Conservation (phyloP, 306 rosid genomes). For the Vigna nakashimae region DNA sequence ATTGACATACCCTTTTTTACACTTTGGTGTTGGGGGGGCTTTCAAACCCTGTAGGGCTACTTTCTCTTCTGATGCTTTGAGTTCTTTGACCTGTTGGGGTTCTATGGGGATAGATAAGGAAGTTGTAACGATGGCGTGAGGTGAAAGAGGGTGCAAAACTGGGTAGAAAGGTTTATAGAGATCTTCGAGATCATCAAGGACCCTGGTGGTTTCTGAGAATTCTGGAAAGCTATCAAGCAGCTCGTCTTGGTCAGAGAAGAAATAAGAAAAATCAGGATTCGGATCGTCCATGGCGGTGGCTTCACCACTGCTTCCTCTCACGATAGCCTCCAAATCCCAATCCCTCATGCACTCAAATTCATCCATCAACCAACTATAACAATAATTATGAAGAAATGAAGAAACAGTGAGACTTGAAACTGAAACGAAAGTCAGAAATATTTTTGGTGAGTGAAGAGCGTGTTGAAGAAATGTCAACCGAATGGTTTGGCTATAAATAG, state of each 20-base stretch:
- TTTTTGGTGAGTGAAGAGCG: conserved; percentile 9
- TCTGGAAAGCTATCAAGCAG: conserved; percentile 52
- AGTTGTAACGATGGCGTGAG: conserved; percentile 46
- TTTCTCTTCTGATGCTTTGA: conserved; percentile 38
- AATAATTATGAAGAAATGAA: neutral
- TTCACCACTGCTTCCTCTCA: conserved; percentile 61
- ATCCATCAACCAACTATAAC: conserved; percentile 28
- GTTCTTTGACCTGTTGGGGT: conserved; percentile 41
- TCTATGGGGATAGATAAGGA: conserved; percentile 56
- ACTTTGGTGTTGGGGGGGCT: conserved; percentile 37
- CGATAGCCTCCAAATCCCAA: conserved; percentile 92
- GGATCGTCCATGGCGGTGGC: conserved; percentile 36
- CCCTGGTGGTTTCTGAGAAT: conserved; percentile 56
- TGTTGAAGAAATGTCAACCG: conserved; percentile 40
- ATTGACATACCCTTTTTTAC: conserved; percentile 59
- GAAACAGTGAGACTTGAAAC: neutral
- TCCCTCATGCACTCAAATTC: conserved; percentile 57
- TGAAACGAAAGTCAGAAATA: neutral
- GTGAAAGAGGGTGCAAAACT: conserved; percentile 49
- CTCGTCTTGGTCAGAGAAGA: conserved; percentile 48
- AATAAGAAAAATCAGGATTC: conserved; percentile 34
- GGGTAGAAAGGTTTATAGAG: conserved; percentile 73
- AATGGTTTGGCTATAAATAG: conserved; percentile 42
- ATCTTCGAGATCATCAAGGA: conserved; percentile 64
- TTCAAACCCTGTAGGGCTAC: conserved; percentile 41